Evolutionary conservation across 208 protist species (phyloP).

Genomic region (Crithidia expoeki): DNA sequence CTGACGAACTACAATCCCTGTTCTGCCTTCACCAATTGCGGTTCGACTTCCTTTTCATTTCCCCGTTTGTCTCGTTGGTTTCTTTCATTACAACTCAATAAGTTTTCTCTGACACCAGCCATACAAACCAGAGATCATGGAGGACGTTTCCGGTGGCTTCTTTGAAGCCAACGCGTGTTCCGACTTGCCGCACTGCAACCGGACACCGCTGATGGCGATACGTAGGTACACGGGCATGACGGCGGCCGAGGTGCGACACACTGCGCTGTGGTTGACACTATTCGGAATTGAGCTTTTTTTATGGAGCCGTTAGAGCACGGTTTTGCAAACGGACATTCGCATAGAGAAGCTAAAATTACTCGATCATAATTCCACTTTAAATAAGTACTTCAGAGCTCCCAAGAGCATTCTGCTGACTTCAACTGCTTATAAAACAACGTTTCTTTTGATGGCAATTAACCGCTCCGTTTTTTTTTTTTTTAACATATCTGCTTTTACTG

Average conservation of each 20-base stretch:
- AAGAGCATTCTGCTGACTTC: not conserved
- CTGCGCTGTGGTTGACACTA: not conserved
- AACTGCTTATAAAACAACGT: too few relatives aligned
- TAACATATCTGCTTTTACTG: too few relatives aligned
- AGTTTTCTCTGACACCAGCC: not conserved
- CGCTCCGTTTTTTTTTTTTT: not conserved
- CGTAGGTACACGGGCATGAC: not conserved
- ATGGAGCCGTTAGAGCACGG: not conserved
- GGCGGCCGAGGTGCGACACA: not conserved
- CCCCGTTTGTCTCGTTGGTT: too few relatives aligned
- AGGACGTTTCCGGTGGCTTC: not conserved
- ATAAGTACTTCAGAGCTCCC: not conserved
- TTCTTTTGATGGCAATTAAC: not conserved
- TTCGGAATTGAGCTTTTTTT: conserved; percentile 5
- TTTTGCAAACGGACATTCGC: too few relatives aligned
- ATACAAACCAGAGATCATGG: not conserved
- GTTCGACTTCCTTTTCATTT: too few relatives aligned
- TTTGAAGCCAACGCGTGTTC: not conserved
- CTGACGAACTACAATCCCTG: too few relatives aligned
- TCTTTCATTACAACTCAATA: too few relatives aligned
- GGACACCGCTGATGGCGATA: conserved; percentile 1
- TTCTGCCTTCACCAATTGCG: too few relatives aligned
- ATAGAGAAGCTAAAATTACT: too few relatives aligned
- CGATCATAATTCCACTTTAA: too few relatives aligned
- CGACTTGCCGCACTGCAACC: not conserved